These are phyloP conservation scores for Penicillium soppii DNA, from an alignment of 495 filamentous ascomycete species.

Conservation along the genomic window DNA sequence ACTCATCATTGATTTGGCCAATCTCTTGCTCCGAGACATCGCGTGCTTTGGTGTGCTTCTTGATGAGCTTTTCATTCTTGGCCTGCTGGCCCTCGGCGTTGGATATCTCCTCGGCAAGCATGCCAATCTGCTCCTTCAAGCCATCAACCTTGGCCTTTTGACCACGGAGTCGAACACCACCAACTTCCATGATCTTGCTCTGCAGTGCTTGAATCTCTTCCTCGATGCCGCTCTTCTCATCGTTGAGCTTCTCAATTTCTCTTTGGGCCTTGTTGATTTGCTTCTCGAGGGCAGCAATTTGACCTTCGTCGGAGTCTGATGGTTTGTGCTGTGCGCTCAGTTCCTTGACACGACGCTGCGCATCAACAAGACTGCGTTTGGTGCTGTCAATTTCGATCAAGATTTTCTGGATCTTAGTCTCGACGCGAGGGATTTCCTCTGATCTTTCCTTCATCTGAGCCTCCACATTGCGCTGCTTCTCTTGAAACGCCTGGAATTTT, in stretches of 20 bases:
- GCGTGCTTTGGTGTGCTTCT: constrained; percentile 80
- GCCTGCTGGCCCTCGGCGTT: constrained; percentile 79
- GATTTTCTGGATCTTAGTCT: constrained; percentile 91
- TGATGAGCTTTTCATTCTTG: constrained; percentile 89
- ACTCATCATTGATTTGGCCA: constrained; percentile 64
- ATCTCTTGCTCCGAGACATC: constrained; percentile 75
- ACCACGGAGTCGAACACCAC: constrained; percentile 84
- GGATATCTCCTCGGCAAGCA: constrained; percentile 76
- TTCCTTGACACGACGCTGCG: constrained; percentile 80
- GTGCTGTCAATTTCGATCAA: constrained; percentile 85
- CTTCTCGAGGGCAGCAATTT: constrained; percentile 67
- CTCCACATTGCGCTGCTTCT: constrained; percentile 76
- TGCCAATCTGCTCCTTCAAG: constrained; percentile 79
- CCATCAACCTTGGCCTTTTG: constrained; percentile 95
- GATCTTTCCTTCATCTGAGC: constrained; percentile 66
- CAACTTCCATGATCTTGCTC: constrained; percentile 96
- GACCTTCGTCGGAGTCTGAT: constrained; percentile 71
- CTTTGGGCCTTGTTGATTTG: constrained; percentile 65
- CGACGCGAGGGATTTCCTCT: constrained; percentile 78
- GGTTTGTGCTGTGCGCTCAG: constrained; percentile 75
- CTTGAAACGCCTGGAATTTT: constrained; percentile 75
- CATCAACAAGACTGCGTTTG: constrained; percentile 78
- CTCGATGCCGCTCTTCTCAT: constrained; percentile 81
- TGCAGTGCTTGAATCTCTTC: constrained; percentile 88
- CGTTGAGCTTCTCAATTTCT: constrained; percentile 76